These are phyloP conservation scores for Colletotrichum lini DNA, from an alignment of 2,329 filamentous ascomycete genomes.

Conservation along the genomic window DNA sequence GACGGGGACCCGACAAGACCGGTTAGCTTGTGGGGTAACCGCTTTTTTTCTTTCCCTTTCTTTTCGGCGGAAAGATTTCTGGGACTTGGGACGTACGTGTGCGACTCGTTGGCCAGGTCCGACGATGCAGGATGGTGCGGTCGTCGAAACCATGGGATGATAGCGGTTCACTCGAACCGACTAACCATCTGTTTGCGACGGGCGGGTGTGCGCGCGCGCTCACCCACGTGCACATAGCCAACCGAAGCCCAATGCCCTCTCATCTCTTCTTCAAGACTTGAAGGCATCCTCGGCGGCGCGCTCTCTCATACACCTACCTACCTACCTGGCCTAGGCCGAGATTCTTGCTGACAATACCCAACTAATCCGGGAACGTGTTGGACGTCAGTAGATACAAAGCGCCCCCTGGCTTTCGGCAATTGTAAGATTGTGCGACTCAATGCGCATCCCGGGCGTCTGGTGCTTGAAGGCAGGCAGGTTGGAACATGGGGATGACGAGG, in stretches of 20 bases:
- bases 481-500: background rate
- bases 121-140: slow-evolving; percentile 23
- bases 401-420: slow-evolving; percentile 25
- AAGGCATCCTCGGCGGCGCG: slow-evolving; percentile 26
- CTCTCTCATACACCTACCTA: background rate
- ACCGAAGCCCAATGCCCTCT: slow-evolving; percentile 3
- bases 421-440: slow-evolving; percentile 33
- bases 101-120: slow-evolving; percentile 33
- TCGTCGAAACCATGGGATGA: slow-evolving; percentile 40
- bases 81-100: slow-evolving; percentile 40
- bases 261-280: slow-evolving; percentile 14
- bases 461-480: slow-evolving; percentile 1
- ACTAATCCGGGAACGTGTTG: slow-evolving; percentile 22
- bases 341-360: background rate
- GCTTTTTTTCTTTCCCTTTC: slow-evolving; percentile 4
- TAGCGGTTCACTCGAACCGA: slow-evolving; percentile 27
- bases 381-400: slow-evolving; percentile 14
- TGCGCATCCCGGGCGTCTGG: slow-evolving; percentile 31
- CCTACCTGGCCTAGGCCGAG: background rate
- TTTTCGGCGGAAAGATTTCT: slow-evolving; percentile 9
- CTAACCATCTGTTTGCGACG: slow-evolving; percentile 35
- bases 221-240: slow-evolving; percentile 10
- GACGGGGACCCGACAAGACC: slow-evolving; percentile 17
- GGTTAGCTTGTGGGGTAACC: slow-evolving; percentile 40
- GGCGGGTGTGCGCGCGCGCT: slow-evolving; percentile 17